phyloP scores from a whole-genome alignment of 202 grass and related monocot species.

The Saccharum hybrid region DNA sequence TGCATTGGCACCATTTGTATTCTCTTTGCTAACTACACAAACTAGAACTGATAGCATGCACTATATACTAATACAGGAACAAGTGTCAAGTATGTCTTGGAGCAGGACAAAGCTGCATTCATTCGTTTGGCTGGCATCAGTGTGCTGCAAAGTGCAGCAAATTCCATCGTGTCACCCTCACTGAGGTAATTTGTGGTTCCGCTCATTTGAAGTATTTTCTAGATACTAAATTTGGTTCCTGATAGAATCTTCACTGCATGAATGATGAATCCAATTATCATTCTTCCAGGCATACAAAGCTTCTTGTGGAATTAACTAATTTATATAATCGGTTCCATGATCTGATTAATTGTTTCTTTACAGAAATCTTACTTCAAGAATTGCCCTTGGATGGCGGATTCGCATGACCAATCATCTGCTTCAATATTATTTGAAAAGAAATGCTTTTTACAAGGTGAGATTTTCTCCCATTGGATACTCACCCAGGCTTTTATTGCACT shows the following conservation, averaged over 20 bases:
- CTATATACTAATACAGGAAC: conserved; percentile 57
- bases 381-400: conserved; percentile 97
- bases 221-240: conserved; percentile 6
- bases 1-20: not conserved
- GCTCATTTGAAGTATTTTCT: conserved; percentile 21
- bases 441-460: conserved; percentile 91
- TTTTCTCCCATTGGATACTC: not conserved
- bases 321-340: conserved; percentile 18
- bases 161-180: conserved; percentile 91
- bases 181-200: conserved; percentile 59
- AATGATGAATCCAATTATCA: conserved; percentile 24
- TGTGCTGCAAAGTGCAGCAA: conserved; percentile 97
- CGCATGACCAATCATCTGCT: conserved; percentile 91
- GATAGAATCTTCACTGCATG: conserved; percentile 26
- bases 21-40: conserved; percentile 3
- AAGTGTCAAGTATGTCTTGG: conserved; percentile 96
- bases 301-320: not conserved
- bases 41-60: conserved; percentile 5
- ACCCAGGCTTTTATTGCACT: conserved; percentile 11
- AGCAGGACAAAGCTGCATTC: conserved; percentile 95
- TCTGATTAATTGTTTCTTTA: conserved; percentile 45
- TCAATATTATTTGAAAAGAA: conserved; percentile 86
- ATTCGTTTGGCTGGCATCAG: conserved; percentile 82
- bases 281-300: not conserved
- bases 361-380: conserved; percentile 86